Evolutionary conservation across 2,329 filamentous ascomycete species (phyloP), one percentile per base, ranked within the genome.

Genomic region (Nemania bipapillata): DNA sequence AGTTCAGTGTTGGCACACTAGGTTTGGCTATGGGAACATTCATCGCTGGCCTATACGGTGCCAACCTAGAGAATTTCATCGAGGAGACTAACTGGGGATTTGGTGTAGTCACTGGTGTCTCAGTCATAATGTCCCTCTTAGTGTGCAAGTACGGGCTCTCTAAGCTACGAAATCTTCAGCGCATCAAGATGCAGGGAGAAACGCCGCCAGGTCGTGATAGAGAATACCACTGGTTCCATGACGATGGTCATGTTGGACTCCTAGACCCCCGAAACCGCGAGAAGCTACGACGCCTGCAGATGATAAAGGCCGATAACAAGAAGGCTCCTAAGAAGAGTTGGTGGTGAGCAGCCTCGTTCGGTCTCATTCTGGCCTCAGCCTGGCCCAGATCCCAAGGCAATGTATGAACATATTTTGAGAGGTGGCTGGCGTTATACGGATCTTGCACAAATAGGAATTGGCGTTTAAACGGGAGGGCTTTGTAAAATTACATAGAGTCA

Each of bases 21-120:
- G 94, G 94, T n/a, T 89, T 98, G 55, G 95, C 93, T 63, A 93
- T 94, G 78, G 96, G 96, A 63, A 97, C 96, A 57, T 96, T 98
- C 78, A 87, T 97, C 75, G 96, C 96, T 8, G 94, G 94, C n/a
- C 89, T 99, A n/a, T 99, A 98, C 85, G 96, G 96, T 75, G 98
- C 98, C 94, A 99, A 99, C 83, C 84, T 99, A 72, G 96, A 97
- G 79, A 98, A 98, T 81, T 98, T 97, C 80, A 93, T 98, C 75
- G 96, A 99, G 83, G 95, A 98, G 79, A 94, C 92, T 1, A 88
- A 93, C 80, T 87, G 93, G 80, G 96, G 95, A 11, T 98, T 99
- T 79, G 86, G 86, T 54, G 88, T 88, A 62, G 90, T 99, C 68
- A 93, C 91, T 2, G 85, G 83, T 20, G 83, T 87, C 69, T 96